Base-by-base conservation (phyloP, 1,284 basidiomycete species). In the Puccinia polysora region DNA sequence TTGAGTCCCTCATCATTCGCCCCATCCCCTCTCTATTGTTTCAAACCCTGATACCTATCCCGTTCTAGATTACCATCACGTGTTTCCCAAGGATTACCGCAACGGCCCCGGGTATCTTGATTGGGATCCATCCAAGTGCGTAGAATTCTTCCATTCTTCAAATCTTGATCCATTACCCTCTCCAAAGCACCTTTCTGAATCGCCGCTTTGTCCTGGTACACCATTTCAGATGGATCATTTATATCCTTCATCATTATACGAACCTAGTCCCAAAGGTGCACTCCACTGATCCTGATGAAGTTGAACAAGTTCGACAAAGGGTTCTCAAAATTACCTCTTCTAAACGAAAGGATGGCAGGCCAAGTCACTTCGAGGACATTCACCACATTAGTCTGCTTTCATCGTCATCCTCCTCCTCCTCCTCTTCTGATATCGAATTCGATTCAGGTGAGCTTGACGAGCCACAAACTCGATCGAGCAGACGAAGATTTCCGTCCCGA, bases 51-150 rank as follows among this genome's bases (percentile, higher is more conserved):
- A 56, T 65, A 32, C 10, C 49, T 8, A 30, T 20, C 14, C 34
- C 25, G n/a, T 38, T 65, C 20, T 28, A 56, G 50, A 18, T 60
- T 72, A 53, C 47, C 80, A 90, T 84, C 88, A 90, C 77, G 83
- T 88, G 0, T 90, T 90, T 78, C 89, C 89, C 4, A 85, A 87
- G 74, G 88, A 89, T 77, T 88, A 85, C 78, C 83, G 87, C 52
- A 69, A 73, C 43, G 69, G 86, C 0, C 86, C 87, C 2, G 83
- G 83, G 18, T 59, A 72, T 2, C 78, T 83, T 40, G 87, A 88
- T 75, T 90, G 88, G 88, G 89, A 90, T 79, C 88, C 89, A 0
- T 87, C 87, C 1, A 90, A 89, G 80, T 70, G 34, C 34, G 56
- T 49, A 15, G 8, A 28, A 10, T 23, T 36, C 52, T 25, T 7